phyloP scores from a whole-genome alignment of 2,329 filamentous ascomycete genomes.

The Colletotrichum tamarilloi region DNA sequence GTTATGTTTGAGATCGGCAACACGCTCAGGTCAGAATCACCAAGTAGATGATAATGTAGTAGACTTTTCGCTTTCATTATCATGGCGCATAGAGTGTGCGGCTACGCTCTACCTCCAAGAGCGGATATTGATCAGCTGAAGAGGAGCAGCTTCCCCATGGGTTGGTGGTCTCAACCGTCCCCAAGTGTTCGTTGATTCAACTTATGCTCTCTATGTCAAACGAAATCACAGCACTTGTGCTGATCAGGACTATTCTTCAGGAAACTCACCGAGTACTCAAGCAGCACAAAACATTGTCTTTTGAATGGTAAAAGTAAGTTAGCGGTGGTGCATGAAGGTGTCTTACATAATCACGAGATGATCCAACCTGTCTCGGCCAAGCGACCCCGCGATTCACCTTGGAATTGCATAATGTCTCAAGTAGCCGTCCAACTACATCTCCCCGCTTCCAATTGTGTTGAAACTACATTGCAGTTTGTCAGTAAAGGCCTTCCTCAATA shows the following conservation, averaged over 20 bases:
- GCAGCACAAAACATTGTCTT: not conserved
- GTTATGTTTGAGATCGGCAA: not conserved
- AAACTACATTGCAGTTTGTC: not conserved
- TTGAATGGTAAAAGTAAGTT: not conserved
- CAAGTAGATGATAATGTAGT: not conserved
- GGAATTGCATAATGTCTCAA: not conserved
- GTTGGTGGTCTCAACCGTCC: too few relatives aligned
- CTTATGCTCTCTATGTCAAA: not conserved
- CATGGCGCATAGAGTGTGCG: not conserved
- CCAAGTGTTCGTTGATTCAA: too few relatives aligned
- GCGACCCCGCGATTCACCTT: not conserved
- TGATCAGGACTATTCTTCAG: not conserved
- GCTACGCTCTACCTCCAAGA: too few relatives aligned
- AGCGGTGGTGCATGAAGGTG: not conserved
- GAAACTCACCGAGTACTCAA: not conserved
- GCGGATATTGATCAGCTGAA: too few relatives aligned
- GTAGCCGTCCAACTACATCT: not conserved
- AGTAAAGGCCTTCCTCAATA: not conserved
- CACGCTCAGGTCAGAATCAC: not conserved
- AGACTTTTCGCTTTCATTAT: not conserved
- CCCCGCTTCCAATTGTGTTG: not conserved
- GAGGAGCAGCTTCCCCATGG: too few relatives aligned
- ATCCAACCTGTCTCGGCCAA: not conserved
- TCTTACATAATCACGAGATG: conserved; percentile 6
- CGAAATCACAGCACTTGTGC: too few relatives aligned